Conservation (phyloP, 306 rosid species). For the Quercus parvula region DNA sequence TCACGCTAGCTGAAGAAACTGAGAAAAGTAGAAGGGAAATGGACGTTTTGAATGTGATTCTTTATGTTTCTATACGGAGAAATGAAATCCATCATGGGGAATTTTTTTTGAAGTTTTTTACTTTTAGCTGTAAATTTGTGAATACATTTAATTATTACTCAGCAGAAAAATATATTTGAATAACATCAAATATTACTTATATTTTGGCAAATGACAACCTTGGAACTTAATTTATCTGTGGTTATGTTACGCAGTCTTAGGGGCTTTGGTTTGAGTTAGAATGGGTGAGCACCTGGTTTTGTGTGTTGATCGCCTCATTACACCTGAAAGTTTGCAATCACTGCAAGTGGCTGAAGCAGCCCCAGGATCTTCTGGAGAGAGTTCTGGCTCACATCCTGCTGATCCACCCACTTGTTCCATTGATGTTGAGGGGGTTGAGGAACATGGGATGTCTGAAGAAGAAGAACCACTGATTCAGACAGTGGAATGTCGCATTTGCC, state of each 20-base stretch:
- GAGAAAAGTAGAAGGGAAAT: neutral
- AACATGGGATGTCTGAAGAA: conserved; percentile 22
- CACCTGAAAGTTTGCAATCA: conserved; percentile 27
- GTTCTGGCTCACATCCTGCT: conserved; percentile 21
- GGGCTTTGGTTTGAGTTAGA: conserved; percentile 20
- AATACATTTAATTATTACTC: neutral
- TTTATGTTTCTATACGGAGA: neutral
- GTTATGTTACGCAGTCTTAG: conserved; percentile 1
- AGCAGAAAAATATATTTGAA: neutral
- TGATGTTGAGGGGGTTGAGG: conserved; percentile 32
- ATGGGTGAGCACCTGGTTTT: conserved; percentile 46
- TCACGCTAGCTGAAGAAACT: neutral
- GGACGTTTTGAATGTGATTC: neutral
- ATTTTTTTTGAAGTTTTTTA: neutral
- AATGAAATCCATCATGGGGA: neutral
- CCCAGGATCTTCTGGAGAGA: conserved; percentile 24
- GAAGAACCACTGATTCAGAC: conserved; percentile 41
- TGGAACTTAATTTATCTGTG: neutral
- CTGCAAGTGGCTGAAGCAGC: conserved; percentile 24
- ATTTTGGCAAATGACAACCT: neutral
- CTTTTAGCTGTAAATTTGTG: neutral
- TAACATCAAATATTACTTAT: neutral
- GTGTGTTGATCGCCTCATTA: conserved; percentile 35
- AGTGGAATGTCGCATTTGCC: conserved; percentile 69
- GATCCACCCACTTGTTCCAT: conserved; percentile 19